Base-by-base conservation (phyloP, 179 eudicot species). In the Silene coronaria region DNA sequence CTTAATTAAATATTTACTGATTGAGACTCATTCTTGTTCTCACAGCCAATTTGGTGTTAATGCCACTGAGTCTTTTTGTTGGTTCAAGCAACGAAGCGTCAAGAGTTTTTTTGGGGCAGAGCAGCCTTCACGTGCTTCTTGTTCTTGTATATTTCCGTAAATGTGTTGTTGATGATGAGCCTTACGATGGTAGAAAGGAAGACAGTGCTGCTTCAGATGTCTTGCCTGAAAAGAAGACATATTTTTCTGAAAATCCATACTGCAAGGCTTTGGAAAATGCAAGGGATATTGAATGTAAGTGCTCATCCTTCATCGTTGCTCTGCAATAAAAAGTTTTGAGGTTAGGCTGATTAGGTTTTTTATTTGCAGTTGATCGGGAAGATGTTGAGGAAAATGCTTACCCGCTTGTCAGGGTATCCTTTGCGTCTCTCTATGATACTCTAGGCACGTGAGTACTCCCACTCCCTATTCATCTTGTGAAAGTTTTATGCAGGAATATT, bases 361-460 rank as follows among this genome's bases (percentile, higher is more conserved):
- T 73, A n/a, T 77, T 78, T 84, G 89, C 95, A 95, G 99, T 90
- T 89, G 94, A 91, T 76, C 88, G 87, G 16, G 79, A 77, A 26
- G 97, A 92, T 73, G 76, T 89, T 75, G 97, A 89, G 79, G 91
- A 90, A 53, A 90, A 88, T 84, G 91, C 90, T 72, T 91, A 86
- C 70, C 86, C 90, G 45, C 82, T 86, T 83, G 90, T 88, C 77
- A 92, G 95, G 85, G 66, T 95, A 74, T 84, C 97, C 75, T 95
- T 92, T 88, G 97, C 99, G 64, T 85, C 90, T 68, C 92, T 94
- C 22, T 91, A 84, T 85, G 98, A 94, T 84, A 87, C 92, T 74
- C 89, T 94, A 81, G 91, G 94, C 88, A 90, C 83, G 98, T 92
- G 80, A 92, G 98, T 89, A 66, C 67, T 28, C 65, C 28, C 26